phyloP scores from a whole-genome alignment of 768 basidiomycete genomes.

The Cystobasidium ongulense region DNA sequence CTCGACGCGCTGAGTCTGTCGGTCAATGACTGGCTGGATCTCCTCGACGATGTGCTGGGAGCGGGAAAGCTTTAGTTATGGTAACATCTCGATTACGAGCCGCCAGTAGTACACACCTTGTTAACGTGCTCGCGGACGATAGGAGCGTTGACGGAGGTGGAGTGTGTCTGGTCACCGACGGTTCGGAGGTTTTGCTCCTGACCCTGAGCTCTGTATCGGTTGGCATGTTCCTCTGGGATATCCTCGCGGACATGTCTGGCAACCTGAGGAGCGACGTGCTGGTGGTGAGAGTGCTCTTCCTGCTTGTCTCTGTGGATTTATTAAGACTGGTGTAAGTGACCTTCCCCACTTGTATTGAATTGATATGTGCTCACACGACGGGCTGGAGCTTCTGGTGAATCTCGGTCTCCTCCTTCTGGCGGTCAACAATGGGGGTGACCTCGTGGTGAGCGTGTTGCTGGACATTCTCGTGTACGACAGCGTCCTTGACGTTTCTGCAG shows the following conservation, averaged over 20 bases:
- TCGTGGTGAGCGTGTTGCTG: slow-evolving; percentile 30
- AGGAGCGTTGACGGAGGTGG: slow-evolving; percentile 28
- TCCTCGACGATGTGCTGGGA: slow-evolving; percentile 23
- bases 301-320: slow-evolving; percentile 17
- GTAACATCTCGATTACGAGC: background rate
- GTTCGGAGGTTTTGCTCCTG: slow-evolving; percentile 7
- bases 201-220: slow-evolving; percentile 19
- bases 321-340: background rate
- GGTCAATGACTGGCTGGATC: slow-evolving; percentile 29
- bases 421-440: slow-evolving; percentile 21
- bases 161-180: slow-evolving; percentile 29
- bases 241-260: slow-evolving; percentile 19
- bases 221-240: slow-evolving; percentile 28
- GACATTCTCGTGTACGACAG: slow-evolving; percentile 29
- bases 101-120: background rate
- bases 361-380: slow-evolving; percentile 4
- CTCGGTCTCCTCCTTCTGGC: slow-evolving; percentile 28
- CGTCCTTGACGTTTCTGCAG: slow-evolving; percentile 27
- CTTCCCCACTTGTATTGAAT: background rate
- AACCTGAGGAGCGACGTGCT: slow-evolving; percentile 28
- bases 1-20: slow-evolving; percentile 31
- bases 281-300: slow-evolving; percentile 27
- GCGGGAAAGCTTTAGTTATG: background rate
- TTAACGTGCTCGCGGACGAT: slow-evolving; percentile 30
- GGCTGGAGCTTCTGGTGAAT: slow-evolving; percentile 32